Evolutionary conservation across 2,329 filamentous ascomycete genomes (phyloP).

Genomic region (Gliomastix tumulicola): DNA sequence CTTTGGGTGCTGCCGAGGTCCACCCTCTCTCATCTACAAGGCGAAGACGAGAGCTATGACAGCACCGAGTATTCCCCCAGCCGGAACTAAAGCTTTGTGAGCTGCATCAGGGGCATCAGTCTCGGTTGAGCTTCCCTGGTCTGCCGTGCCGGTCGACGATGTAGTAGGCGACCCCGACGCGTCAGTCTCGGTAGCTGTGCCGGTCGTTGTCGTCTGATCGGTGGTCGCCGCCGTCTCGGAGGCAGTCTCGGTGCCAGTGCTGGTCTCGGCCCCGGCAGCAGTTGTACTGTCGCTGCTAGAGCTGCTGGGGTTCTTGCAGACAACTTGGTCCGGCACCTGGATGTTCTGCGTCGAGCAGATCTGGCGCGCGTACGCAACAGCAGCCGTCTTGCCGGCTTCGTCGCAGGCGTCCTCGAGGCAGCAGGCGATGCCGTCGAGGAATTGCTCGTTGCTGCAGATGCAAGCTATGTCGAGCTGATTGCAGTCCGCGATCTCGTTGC

Average conservation of each 20-base stretch:
- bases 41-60: too few species aligned
- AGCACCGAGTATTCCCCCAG: too few species aligned
- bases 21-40: too few species aligned
- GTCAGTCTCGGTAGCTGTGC: too few species aligned
- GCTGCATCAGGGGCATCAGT: too few species aligned
- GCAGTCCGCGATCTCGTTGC: slow-evolving; percentile 27
- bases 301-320: slow-evolving; percentile 18
- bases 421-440: slow-evolving; percentile 32
- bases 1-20: too few species aligned
- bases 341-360: slow-evolving; percentile 29
- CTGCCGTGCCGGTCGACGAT: too few species aligned
- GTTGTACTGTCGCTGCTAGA: slow-evolving; percentile 1
- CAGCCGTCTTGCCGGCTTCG: slow-evolving; percentile 18
- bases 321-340: slow-evolving; percentile 24
- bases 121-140: too few species aligned
- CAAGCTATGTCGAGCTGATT: slow-evolving; percentile 27
- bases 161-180: too few species aligned
- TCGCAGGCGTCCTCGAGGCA: slow-evolving; percentile 28
- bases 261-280: not conserved
- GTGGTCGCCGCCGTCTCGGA: not conserved
- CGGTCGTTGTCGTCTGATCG: not conserved
- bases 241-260: slow-evolving; percentile 1
- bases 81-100: too few species aligned
- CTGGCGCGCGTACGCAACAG: slow-evolving; percentile 26
- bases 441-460: slow-evolving; percentile 31